These are phyloP conservation scores for Harringtonia aguacate DNA, from an alignment of 2,329 filamentous ascomycete species.

Conservation along the genomic window DNA sequence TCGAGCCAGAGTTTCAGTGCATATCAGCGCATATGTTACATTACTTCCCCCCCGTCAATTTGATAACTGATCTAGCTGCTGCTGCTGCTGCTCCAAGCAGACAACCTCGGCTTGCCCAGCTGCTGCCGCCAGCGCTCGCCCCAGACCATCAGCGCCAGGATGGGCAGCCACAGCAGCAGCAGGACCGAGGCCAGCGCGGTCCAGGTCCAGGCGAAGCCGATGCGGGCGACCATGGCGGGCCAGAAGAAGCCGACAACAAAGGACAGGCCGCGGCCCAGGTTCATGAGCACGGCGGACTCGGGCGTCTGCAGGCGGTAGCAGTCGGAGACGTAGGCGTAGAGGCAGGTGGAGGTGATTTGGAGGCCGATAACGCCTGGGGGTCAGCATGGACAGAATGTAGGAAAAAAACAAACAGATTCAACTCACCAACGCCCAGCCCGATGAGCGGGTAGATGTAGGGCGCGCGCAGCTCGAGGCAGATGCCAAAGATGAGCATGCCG, in stretches of 20 bases:
- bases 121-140: constrained; percentile 7
- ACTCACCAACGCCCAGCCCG: background rate
- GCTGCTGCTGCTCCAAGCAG: no score
- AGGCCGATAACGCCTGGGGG: constrained; percentile 5
- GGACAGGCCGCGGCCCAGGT: constrained; percentile 7
- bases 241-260: constrained; percentile 11
- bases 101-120: constrained; percentile 7
- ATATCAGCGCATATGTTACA: no score
- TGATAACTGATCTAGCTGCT: no score
- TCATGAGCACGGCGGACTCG: constrained; percentile 10
- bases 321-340: constrained; percentile 9
- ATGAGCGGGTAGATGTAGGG: background rate
- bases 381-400: no score
- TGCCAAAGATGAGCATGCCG: constrained; percentile 10
- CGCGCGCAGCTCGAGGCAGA: constrained; percentile 5
- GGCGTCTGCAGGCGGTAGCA: constrained; percentile 12
- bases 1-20: no score
- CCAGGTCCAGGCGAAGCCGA: constrained; percentile 11
- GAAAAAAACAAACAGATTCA: no score
- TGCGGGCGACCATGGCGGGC: constrained; percentile 4
- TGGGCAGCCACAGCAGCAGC: constrained; percentile 9
- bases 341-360: constrained; percentile 10
- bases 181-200: constrained; percentile 7
- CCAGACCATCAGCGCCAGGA: constrained; percentile 6
- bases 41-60: no score